These are phyloP conservation scores for Elongisporangium anandrum DNA, from an alignment of 352 stramenopile species.

Conservation along the genomic window DNA sequence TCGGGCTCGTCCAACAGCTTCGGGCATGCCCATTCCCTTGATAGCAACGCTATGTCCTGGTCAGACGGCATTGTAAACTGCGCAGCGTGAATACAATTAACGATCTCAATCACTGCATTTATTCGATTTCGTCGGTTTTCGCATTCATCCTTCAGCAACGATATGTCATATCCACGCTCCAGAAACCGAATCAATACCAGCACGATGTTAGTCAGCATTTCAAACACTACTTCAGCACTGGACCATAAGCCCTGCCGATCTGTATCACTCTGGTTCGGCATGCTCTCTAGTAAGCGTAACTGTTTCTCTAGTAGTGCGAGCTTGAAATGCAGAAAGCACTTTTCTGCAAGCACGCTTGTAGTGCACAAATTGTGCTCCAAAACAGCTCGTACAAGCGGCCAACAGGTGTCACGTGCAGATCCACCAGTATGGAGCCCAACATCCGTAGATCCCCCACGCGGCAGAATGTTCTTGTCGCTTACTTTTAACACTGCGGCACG, in stretches of 20 bases:
- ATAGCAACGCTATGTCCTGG: neutral
- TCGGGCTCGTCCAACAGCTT: neutral
- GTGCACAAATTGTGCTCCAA: constrained; percentile 31
- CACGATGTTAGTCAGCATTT: constrained; percentile 10
- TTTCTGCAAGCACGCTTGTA: constrained; percentile 24
- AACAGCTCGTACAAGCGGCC: constrained; percentile 35
- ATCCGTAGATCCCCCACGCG: constrained; percentile 39
- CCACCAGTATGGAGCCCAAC: constrained; percentile 47
- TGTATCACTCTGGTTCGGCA: neutral
- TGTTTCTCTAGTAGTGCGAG: neutral
- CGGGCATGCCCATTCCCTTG: neutral
- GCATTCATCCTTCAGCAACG: neutral
- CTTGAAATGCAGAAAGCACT: constrained; percentile 28
- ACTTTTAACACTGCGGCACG: constrained; percentile 6
- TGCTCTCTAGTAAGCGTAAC: constrained; percentile 3
- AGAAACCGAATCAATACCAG: neutral
- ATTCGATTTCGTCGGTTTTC: neutral
- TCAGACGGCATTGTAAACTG: constrained; percentile 1
- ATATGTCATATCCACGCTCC: constrained; percentile 6
- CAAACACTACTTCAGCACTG: constrained; percentile 8
- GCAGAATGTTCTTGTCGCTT: neutral
- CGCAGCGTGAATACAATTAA: neutral
- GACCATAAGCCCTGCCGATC: constrained; percentile 2
- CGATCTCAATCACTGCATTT: neutral
- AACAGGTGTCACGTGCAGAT: constrained; percentile 39